A percentile compares a stretch with the other conserved stretches of the same genome.
Evolutionary conservation across 2,329 filamentous ascomycete species (phyloP).

Genomic region (Scytalidium sp.): DNA sequence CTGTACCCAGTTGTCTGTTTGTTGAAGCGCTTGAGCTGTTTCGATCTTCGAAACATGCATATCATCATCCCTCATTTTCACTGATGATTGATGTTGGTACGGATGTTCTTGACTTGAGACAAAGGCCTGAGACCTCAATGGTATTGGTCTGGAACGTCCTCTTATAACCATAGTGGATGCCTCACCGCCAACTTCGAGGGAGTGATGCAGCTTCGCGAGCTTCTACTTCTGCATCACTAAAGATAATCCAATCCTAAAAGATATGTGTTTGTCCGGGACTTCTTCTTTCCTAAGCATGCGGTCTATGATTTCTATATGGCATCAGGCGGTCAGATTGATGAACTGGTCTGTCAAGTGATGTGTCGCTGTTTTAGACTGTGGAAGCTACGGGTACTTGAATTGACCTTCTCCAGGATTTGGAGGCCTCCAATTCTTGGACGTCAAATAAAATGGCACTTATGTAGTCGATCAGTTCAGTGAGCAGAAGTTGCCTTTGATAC

Average conservation of each 20-base stretch:
- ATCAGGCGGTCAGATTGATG: neutral
- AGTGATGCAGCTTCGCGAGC: slow-evolving; percentile 18
- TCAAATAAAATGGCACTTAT: too few relatives aligned
- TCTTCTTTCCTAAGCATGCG: neutral
- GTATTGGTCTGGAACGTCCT: slow-evolving; percentile 23
- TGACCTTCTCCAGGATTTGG: too few relatives aligned
- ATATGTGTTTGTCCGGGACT: neutral
- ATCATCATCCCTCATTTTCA: slow-evolving; percentile 27
- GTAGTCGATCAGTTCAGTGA: too few relatives aligned
- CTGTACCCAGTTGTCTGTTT: slow-evolving; percentile 17
- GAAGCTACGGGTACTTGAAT: neutral
- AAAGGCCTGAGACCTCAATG: slow-evolving; percentile 24
- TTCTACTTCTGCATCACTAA: slow-evolving; percentile 11
- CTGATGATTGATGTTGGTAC: slow-evolving; percentile 16
- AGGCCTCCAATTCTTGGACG: too few relatives aligned
- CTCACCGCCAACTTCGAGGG: slow-evolving; percentile 21
- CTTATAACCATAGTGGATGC: slow-evolving; percentile 26
- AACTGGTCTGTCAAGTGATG: neutral
- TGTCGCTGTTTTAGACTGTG: neutral
- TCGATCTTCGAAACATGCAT: slow-evolving; percentile 22
- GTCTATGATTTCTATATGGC: neutral
- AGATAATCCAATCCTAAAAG: neutral
- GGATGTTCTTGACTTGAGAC: slow-evolving; percentile 12
- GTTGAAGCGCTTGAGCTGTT: slow-evolving; percentile 14
- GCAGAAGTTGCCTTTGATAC: too few relatives aligned